Percentiles rank a stretch among this genome's conserved stretches.
These are phyloP conservation scores for Verticillium zaregamsianum DNA, from an alignment of 2,329 filamentous ascomycete genomes.

Conservation along the genomic window DNA sequence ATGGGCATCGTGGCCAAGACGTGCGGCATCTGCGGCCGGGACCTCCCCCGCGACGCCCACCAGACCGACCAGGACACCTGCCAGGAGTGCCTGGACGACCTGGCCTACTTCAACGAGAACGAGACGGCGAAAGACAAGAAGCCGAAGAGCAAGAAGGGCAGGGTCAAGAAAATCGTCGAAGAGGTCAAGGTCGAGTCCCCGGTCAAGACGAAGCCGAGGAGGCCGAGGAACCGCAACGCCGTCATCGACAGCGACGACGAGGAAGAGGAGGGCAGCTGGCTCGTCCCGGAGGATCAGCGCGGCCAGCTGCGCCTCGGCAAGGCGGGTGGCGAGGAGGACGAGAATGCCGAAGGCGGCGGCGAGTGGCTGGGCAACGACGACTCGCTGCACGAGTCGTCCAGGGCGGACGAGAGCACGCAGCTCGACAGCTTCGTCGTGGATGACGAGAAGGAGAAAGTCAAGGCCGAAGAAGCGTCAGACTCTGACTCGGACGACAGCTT, in stretches of 20 bases:
- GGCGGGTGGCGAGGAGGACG: constrained; percentile 80
- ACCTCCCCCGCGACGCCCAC: constrained; percentile 50
- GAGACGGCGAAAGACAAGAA: constrained; percentile 37
- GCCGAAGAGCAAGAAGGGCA: constrained; percentile 32
- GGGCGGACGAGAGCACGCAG: constrained; percentile 45
- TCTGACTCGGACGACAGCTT: constrained; percentile 29
- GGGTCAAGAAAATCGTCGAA: constrained; percentile 15
- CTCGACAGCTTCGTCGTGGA: constrained; percentile 53
- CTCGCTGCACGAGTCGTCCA: constrained; percentile 52
- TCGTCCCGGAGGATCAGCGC: constrained; percentile 67
- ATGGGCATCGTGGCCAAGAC: constrained; percentile 73
- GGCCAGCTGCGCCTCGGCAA: constrained; percentile 61
- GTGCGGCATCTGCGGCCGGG: constrained; percentile 78
- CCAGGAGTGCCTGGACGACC: constrained; percentile 68
- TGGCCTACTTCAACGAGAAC: constrained; percentile 57
- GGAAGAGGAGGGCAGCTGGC: constrained; percentile 72
- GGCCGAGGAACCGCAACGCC: constrained; percentile 47
- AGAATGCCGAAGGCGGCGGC: constrained; percentile 82
- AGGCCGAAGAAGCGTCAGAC: constrained; percentile 22
- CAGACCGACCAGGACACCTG: constrained; percentile 51
- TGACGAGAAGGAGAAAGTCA: constrained; percentile 40
- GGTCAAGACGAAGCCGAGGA: constrained; percentile 23
- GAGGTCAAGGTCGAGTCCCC: constrained; percentile 5
- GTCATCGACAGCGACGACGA: constrained; percentile 65
- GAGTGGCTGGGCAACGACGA: constrained; percentile 73